These are phyloP conservation scores for Tausonia pullulans DNA, from an alignment of 1,284 basidiomycete genomes.

Conservation along the genomic window DNA sequence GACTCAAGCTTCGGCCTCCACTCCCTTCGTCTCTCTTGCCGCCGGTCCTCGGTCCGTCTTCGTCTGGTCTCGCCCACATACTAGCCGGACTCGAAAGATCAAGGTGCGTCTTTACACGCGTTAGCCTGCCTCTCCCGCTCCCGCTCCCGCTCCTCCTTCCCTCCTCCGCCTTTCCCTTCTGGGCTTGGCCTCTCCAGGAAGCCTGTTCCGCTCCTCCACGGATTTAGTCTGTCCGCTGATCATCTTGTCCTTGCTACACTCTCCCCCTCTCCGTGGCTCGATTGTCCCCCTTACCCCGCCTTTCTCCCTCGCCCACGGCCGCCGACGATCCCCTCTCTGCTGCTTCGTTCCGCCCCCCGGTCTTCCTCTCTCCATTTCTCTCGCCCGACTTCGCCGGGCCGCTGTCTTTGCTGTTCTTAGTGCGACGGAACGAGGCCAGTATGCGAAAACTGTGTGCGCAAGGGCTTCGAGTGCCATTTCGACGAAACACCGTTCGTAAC, in stretches of 20 bases:
- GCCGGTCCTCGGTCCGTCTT: too few species aligned
- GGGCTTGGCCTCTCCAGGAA: too few species aligned
- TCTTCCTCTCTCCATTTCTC: neutral
- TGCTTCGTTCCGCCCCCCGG: neutral
- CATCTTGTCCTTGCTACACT: neutral
- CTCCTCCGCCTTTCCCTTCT: too few species aligned
- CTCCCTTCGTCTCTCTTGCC: too few species aligned
- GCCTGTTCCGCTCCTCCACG: too few species aligned
- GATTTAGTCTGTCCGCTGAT: too few species aligned
- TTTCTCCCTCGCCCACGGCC: neutral
- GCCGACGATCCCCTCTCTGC: neutral
- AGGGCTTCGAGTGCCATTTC: slow-evolving; percentile 9
- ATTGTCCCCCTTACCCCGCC: neutral
- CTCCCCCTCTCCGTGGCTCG: neutral
- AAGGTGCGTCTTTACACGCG: too few species aligned
- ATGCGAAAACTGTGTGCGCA: slow-evolving; percentile 8
- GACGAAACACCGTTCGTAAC: slow-evolving; percentile 11
- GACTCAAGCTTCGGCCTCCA: too few species aligned
- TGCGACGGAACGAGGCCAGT: slow-evolving; percentile 1
- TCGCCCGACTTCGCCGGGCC: neutral
- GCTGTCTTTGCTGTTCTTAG: neutral
- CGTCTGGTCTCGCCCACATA: too few species aligned
- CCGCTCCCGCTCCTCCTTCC: too few species aligned
- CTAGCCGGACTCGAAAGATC: too few species aligned
- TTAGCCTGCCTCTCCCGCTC: too few species aligned